A percentile compares a stretch with the other conserved stretches of the same genome.
phyloP scores from a whole-genome alignment of 495 filamentous ascomycete genomes.

The Pseudevernia furfuracea region DNA sequence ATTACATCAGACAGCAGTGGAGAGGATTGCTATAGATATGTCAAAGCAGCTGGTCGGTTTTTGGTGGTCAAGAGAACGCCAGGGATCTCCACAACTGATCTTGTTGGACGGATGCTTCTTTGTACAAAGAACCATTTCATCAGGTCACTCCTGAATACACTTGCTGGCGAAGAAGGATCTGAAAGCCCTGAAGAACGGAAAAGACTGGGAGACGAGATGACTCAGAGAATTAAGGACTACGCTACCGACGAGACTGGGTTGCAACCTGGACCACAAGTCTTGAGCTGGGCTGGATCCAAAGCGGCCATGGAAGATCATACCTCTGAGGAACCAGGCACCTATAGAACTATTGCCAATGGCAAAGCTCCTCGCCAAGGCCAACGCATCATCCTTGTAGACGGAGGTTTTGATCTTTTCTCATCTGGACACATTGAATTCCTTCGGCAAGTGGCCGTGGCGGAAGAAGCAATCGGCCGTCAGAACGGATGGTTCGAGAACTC shows the following conservation, averaged over 20 bases:
- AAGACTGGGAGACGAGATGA: slow-evolving; percentile 52
- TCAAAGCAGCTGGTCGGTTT: slow-evolving; percentile 86
- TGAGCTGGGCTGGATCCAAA: slow-evolving; percentile 60
- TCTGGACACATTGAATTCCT: slow-evolving; percentile 96
- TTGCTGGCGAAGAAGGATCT: slow-evolving; percentile 64
- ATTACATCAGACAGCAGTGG: slow-evolving; percentile 78
- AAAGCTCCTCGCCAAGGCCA: slow-evolving; percentile 63
- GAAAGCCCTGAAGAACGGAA: slow-evolving; percentile 59
- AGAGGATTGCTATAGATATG: slow-evolving; percentile 93
- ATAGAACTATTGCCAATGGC: slow-evolving; percentile 58
- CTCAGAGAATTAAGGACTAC: slow-evolving; percentile 69
- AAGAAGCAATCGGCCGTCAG: slow-evolving; percentile 56
- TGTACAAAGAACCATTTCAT: slow-evolving; percentile 88
- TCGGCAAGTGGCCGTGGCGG: slow-evolving; percentile 58
- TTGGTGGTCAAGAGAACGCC: slow-evolving; percentile 93
- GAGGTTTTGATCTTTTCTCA: slow-evolving; percentile 94
- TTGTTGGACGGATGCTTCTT: slow-evolving; percentile 93
- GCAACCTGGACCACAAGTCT: slow-evolving; percentile 65
- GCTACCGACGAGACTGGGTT: slow-evolving; percentile 75
- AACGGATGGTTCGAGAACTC: slow-evolving; percentile 65
- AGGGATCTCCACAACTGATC: slow-evolving; percentile 91
- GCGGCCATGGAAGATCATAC: slow-evolving; percentile 45
- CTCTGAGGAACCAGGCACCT: slow-evolving; percentile 48
- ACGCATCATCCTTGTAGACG: slow-evolving; percentile 87
- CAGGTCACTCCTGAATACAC: slow-evolving; percentile 56